Evolutionary conservation across 1,284 basidiomycete species (phyloP).

Genomic region (Leccinum pseudoinsigne): DNA sequence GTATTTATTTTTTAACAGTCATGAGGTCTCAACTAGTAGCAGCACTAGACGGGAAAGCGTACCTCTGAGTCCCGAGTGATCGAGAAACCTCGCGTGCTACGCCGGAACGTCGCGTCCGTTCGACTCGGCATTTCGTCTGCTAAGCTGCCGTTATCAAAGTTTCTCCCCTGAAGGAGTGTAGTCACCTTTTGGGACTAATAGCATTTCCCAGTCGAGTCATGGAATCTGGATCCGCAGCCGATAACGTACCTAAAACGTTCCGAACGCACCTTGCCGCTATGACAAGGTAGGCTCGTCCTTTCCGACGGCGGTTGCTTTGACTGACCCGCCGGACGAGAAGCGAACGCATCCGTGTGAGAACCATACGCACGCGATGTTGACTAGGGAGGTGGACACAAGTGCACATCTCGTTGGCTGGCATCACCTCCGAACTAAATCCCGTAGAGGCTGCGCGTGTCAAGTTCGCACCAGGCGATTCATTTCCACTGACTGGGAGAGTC

Average conservation of each 20-base stretch:
- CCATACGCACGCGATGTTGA: not conserved
- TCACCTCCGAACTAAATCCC: slow-evolving; percentile 46
- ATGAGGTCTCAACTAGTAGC: not conserved
- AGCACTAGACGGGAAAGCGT: not conserved
- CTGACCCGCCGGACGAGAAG: not conserved
- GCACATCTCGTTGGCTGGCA: slow-evolving; percentile 51
- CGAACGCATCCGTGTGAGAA: not conserved
- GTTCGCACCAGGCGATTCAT: slow-evolving; percentile 28
- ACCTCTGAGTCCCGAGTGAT: not conserved
- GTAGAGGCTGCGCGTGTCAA: slow-evolving; percentile 52
- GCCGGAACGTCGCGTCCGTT: not conserved
- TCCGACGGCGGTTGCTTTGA: not conserved
- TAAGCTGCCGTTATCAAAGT: not conserved
- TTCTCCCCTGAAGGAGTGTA: not conserved
- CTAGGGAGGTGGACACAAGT: slow-evolving; percentile 52
- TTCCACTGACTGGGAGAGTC: slow-evolving; percentile 1
- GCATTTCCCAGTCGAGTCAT: not conserved
- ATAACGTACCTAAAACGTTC: too few relatives aligned
- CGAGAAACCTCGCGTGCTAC: not conserved
- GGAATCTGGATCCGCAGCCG: too few relatives aligned
- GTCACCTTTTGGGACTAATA: not conserved
- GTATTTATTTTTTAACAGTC: not conserved
- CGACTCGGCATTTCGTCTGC: not conserved
- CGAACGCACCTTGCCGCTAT: too few relatives aligned
- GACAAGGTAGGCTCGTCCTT: too few relatives aligned